Evolutionary conservation across 2,329 filamentous ascomycete species (phyloP).

Genomic region (Rutstroemia sp.): DNA sequence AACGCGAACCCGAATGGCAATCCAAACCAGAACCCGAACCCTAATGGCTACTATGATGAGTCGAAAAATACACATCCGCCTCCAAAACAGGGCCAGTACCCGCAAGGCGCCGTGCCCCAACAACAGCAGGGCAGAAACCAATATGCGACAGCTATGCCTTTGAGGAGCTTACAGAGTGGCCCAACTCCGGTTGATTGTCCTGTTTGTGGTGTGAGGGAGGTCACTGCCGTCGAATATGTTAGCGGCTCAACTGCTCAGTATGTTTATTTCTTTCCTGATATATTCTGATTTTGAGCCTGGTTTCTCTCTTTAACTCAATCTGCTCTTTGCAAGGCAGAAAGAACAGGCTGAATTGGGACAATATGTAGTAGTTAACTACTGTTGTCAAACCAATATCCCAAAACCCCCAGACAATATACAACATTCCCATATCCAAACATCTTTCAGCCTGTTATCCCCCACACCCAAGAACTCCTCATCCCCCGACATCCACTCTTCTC

Average conservation of each 20-base stretch:
- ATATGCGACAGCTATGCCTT: conserved; percentile 14
- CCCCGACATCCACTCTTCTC: too few species aligned
- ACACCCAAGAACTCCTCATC: not conserved
- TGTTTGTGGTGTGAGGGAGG: conserved; percentile 16
- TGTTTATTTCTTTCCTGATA: conserved; percentile 1
- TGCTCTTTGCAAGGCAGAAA: too few species aligned
- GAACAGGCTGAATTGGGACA: too few species aligned
- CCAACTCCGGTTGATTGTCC: conserved; percentile 19
- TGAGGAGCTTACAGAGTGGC: conserved; percentile 11
- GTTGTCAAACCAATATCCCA: too few species aligned
- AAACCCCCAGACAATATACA: too few species aligned
- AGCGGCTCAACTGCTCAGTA: conserved; percentile 20
- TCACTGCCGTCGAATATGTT: conserved; percentile 16
- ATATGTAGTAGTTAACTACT: too few species aligned
- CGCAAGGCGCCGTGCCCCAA: not conserved
- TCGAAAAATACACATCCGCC: not conserved
- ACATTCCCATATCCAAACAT: too few species aligned
- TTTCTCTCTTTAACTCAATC: not conserved
- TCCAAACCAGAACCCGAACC: not conserved
- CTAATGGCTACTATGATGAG: not conserved
- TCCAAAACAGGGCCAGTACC: not conserved
- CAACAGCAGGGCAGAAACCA: conserved; percentile 2
- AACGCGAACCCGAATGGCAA: not conserved
- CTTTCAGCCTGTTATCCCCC: not conserved
- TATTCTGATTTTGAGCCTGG: not conserved